These are phyloP conservation scores for Fusarium domesticum DNA, from an alignment of 2,329 filamentous ascomycete genomes.

Conservation along the genomic window DNA sequence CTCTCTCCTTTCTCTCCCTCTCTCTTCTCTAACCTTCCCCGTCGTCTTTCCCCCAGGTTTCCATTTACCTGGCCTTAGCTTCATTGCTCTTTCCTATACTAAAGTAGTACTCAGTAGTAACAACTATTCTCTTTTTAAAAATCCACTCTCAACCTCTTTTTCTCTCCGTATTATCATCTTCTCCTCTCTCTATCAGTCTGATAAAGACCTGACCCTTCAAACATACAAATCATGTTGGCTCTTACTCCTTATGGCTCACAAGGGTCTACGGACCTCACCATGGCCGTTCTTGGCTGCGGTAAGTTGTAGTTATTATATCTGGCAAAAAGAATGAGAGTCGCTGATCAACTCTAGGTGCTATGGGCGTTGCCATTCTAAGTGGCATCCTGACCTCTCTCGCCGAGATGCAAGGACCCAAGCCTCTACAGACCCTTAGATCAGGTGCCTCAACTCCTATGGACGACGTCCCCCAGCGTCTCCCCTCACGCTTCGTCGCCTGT, in stretches of 20 bases:
- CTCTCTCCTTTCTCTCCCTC: constrained; percentile 6
- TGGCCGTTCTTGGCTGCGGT: constrained; percentile 82
- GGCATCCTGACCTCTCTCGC: constrained; percentile 72
- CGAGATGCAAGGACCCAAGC: constrained; percentile 47
- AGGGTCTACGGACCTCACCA: constrained; percentile 54
- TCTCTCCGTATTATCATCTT: constrained; percentile 1
- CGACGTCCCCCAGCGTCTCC: constrained; percentile 56
- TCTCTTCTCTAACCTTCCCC: constrained; percentile 1
- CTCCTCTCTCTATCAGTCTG: constrained; percentile 4
- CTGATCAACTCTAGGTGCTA: constrained; percentile 57
- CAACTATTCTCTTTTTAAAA: not conserved
- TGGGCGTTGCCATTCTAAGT: constrained; percentile 80
- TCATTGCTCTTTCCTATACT: not conserved
- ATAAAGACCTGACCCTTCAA: too few species aligned
- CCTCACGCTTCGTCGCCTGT: constrained; percentile 76
- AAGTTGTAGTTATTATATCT: constrained; percentile 34
- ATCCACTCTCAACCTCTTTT: constrained; percentile 4
- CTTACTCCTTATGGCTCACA: constrained; percentile 36
- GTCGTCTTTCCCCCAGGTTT: not conserved
- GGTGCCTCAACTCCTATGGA: constrained; percentile 44
- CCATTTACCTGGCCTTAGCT: not conserved
- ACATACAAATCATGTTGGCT: too few species aligned
- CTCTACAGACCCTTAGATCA: constrained; percentile 42
- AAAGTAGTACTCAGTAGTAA: not conserved
- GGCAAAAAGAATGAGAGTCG: constrained; percentile 5